These are phyloP conservation scores for Trichomonascus vanleenenianus DNA, from an alignment of 805 yeast genomes.

Conservation along the genomic window DNA sequence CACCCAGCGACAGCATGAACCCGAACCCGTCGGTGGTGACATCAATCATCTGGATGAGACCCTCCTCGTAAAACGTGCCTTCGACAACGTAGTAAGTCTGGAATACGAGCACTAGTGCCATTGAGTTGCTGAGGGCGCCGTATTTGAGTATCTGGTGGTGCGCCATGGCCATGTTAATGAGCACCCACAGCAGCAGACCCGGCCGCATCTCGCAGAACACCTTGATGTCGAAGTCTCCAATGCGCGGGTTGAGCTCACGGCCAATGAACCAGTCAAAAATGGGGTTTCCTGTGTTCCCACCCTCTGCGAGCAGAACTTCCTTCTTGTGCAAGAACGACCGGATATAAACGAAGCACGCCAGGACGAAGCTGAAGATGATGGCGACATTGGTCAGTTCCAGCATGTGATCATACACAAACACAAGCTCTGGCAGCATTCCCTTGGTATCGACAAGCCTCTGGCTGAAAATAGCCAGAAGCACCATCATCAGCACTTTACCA, in stretches of 20 bases:
- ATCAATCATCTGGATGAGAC: constrained; percentile 90
- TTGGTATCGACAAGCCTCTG: constrained; percentile 46
- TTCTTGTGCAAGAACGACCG: constrained; percentile 49
- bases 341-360: constrained; percentile 60
- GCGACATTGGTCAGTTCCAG: constrained; percentile 57
- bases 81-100: constrained; percentile 84
- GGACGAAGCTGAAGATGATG: constrained; percentile 51
- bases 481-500: constrained; percentile 51
- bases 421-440: constrained; percentile 68
- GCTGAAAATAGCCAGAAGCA: constrained; percentile 33
- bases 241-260: constrained; percentile 87
- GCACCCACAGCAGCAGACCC: constrained; percentile 80
- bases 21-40: constrained; percentile 96
- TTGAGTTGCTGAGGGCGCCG: constrained; percentile 62
- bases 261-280: constrained; percentile 96
- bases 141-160: constrained; percentile 66
- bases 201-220: constrained; percentile 91
- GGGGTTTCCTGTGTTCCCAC: constrained; percentile 73
- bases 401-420: constrained; percentile 62
- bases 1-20: constrained; percentile 93
- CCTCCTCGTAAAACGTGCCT: constrained; percentile 87
- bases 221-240: constrained; percentile 81
- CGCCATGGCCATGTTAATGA: constrained; percentile 67
- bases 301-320: constrained; percentile 70
- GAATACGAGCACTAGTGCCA: constrained; percentile 56